Conservation (phyloP, 768 basidiomycete genomes). For the Leccinellum albellum region DNA sequence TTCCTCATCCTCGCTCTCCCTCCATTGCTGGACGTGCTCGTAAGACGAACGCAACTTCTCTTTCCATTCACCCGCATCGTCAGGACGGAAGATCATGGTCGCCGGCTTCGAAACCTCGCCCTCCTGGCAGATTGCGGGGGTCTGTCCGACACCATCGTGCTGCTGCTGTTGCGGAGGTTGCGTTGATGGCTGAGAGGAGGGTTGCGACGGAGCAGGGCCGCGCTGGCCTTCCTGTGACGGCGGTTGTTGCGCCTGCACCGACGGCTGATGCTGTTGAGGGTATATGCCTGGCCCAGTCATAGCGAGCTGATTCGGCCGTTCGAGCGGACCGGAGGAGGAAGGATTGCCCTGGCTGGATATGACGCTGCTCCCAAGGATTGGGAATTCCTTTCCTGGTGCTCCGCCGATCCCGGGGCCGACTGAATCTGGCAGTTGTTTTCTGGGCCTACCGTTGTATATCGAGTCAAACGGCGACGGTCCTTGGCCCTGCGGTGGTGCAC, state of each 20-base stretch:
- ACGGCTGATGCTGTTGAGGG: conserved; percentile 35
- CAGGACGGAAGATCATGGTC: conserved; percentile 86
- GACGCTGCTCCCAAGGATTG: conserved; percentile 52
- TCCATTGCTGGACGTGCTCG: conserved; percentile 40
- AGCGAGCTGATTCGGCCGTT: conserved; percentile 45
- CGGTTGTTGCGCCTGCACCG: conserved; percentile 24
- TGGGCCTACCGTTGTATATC: conserved; percentile 75
- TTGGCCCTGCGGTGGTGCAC: conserved; percentile 16
- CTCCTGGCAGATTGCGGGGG: conserved; percentile 11
- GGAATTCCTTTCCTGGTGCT: conserved; percentile 54
- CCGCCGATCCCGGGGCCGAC: conserved; percentile 21
- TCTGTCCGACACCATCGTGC: conserved; percentile 16
- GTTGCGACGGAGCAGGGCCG: conserved; percentile 29
- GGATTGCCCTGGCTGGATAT: conserved; percentile 5
- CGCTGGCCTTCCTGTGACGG: conserved; percentile 32
- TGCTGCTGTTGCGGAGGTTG: conserved; percentile 20
- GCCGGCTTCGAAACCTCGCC: conserved; percentile 25
- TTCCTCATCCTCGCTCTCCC: conserved; percentile 53
- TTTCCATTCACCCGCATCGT: conserved; percentile 83
- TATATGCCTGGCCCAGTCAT: conserved; percentile 36
- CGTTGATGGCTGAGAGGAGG: conserved; percentile 24
- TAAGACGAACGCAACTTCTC: conserved; percentile 68
- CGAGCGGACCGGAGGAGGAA: conserved; percentile 41
- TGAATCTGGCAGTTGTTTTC: conserved; percentile 75
- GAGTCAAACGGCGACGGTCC: conserved; percentile 58